Evolutionary conservation across 176 grass and related monocot genomes (phyloP).

Genomic region (Zoysia japonica): DNA sequence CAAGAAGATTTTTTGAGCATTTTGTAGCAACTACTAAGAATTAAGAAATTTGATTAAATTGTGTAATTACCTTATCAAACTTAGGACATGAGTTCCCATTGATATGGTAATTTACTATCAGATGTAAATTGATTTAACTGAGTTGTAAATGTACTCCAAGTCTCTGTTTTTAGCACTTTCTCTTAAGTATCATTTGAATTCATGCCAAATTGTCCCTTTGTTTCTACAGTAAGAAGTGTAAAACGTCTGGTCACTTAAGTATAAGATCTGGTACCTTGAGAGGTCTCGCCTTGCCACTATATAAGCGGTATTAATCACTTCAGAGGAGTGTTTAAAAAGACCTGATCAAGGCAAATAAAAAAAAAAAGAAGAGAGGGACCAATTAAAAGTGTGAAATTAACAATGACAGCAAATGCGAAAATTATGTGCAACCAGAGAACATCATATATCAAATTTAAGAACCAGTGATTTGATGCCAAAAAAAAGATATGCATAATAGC

Average conservation of each 20-base stretch:
- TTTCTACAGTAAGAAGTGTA: not conserved
- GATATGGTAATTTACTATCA: constrained; percentile 7
- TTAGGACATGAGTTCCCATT: not conserved
- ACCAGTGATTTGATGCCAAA: not conserved
- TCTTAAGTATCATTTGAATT: constrained; percentile 13
- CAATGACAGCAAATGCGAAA: not conserved
- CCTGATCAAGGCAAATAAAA: constrained; percentile 49
- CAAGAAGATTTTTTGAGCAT: not conserved
- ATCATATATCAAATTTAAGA: not conserved
- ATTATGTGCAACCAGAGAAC: constrained; percentile 23
- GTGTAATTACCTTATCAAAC: not conserved
- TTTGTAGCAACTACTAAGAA: not conserved
- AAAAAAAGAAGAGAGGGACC: constrained; percentile 10
- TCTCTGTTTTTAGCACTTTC: not conserved
- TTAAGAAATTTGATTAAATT: constrained; percentile 16
- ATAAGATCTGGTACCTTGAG: constrained; percentile 68
- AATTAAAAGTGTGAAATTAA: not conserved
- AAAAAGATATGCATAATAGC: not conserved
- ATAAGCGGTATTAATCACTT: constrained; percentile 84
- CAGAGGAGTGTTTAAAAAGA: constrained; percentile 64
- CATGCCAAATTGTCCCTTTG: not conserved
- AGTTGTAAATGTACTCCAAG: not conserved
- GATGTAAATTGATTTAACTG: constrained; percentile 3
- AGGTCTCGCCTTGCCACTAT: constrained; percentile 86
- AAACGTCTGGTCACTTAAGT: constrained; percentile 17